A percentile compares a stretch with the other conserved stretches of the same genome.
Conservation (phyloP, 2,329 filamentous ascomycete species). For the Talaromyces pinophilus region DNA sequence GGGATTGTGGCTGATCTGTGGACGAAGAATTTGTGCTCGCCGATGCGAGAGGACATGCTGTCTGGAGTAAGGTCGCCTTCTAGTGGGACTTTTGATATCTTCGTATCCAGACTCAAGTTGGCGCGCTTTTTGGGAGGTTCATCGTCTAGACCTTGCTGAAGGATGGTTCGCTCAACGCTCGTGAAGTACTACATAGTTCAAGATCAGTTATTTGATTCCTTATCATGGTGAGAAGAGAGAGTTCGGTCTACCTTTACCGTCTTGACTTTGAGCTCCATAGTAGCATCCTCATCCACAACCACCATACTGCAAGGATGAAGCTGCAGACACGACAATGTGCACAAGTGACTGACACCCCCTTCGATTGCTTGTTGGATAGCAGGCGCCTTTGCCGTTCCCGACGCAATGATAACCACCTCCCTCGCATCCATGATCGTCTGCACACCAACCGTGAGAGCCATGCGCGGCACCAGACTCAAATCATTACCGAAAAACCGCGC, state of each 20-base stretch:
- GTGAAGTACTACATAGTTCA: slow-evolving; percentile 16
- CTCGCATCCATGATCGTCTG: slow-evolving; percentile 22
- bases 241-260: slow-evolving; percentile 13
- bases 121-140: background rate
- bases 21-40: slow-evolving; percentile 10
- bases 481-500: slow-evolving; percentile 74
- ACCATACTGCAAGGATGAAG: slow-evolving; percentile 22
- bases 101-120: background rate
- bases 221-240: background rate
- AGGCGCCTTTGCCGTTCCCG: slow-evolving; percentile 16
- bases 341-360: slow-evolving; percentile 20
- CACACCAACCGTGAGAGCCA: slow-evolving; percentile 23
- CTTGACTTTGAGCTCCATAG: slow-evolving; percentile 21
- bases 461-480: slow-evolving; percentile 17
- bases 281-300: slow-evolving; percentile 22
- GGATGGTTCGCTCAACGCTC: slow-evolving; percentile 14
- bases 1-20: slow-evolving; percentile 18
- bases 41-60: slow-evolving; percentile 23
- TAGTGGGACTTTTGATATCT: slow-evolving; percentile 8
- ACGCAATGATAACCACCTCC: slow-evolving; percentile 18
- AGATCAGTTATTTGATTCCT: slow-evolving; percentile 13
- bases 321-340: slow-evolving; percentile 21
- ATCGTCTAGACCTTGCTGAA: background rate
- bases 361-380: slow-evolving; percentile 22
- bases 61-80: slow-evolving; percentile 18